These are phyloP conservation scores for Zasmidium citrigriseum DNA, from an alignment of 2,329 filamentous ascomycete genomes.

Conservation along the genomic window DNA sequence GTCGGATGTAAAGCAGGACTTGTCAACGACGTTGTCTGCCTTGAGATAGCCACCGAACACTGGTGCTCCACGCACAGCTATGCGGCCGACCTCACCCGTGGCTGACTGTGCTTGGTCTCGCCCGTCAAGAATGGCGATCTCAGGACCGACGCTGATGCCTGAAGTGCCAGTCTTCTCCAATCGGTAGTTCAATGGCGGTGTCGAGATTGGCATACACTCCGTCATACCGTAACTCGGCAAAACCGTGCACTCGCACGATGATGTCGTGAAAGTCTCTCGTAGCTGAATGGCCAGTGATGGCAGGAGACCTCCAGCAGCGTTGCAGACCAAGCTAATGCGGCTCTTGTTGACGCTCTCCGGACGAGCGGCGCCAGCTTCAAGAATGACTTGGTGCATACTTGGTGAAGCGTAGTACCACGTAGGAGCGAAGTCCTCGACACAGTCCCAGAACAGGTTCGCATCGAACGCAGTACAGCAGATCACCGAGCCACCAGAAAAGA, in stretches of 20 bases:
- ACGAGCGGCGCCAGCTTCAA: conserved; percentile 48
- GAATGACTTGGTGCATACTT: conserved; percentile 58
- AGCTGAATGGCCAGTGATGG: conserved; percentile 54
- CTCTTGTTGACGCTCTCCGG: conserved; percentile 44
- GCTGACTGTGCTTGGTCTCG: conserved; percentile 34
- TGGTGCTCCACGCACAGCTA: conserved; percentile 55
- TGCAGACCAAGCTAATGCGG: conserved; percentile 56
- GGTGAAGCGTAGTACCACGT: conserved; percentile 63
- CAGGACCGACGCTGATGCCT: conserved; percentile 54
- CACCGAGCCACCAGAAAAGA: conserved; percentile 56
- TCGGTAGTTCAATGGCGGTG: conserved; percentile 54
- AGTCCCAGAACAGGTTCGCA: conserved; percentile 58
- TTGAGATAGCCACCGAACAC: conserved; percentile 54
- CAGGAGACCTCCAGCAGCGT: conserved; percentile 56
- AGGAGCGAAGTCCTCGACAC: conserved; percentile 49
- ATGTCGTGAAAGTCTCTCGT: conserved; percentile 49
- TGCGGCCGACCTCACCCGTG: conserved; percentile 44
- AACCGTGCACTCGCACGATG: conserved; percentile 42
- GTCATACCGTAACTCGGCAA: conserved; percentile 63
- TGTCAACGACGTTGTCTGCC: conserved; percentile 46
- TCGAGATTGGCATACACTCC: conserved; percentile 61
- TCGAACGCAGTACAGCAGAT: conserved; percentile 59
- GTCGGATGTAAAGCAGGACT: conserved; percentile 47
- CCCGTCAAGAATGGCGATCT: conserved; percentile 52
- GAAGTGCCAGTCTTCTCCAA: conserved; percentile 57